These are phyloP conservation scores for Pythium aquatile DNA, from an alignment of 352 stramenopile genomes.

Conservation along the genomic window DNA sequence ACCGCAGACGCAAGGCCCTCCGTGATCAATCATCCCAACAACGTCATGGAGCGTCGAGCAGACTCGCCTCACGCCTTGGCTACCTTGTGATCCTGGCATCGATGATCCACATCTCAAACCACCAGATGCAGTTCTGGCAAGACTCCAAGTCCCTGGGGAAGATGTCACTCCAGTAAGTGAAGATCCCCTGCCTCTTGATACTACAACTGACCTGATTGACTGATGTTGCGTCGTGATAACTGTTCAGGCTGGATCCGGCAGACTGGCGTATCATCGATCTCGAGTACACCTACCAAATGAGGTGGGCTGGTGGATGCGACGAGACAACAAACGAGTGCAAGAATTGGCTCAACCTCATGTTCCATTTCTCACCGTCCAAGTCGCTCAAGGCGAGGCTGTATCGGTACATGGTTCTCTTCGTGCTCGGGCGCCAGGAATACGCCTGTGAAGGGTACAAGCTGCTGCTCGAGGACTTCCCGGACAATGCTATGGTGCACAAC, in stretches of 20 bases:
- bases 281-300: conserved; percentile 3
- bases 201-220: neutral
- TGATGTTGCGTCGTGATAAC: neutral
- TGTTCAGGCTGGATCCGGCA: conserved; percentile 26
- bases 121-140: conserved; percentile 27
- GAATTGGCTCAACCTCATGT: conserved; percentile 14
- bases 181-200: neutral
- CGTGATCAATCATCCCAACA: neutral
- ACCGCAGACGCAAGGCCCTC: neutral
- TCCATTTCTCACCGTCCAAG: conserved; percentile 20
- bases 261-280: conserved; percentile 37
- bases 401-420: conserved; percentile 18
- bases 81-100: neutral
- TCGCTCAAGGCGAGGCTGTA: conserved; percentile 27
- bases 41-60: neutral
- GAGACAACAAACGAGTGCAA: conserved; percentile 6
- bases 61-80: neutral
- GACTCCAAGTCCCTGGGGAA: conserved; percentile 20
- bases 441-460: conserved; percentile 21
- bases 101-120: conserved; percentile 6
- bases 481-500: conserved; percentile 22
- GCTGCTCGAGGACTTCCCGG: conserved; percentile 13
- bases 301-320: conserved; percentile 8
- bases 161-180: conserved; percentile 10
- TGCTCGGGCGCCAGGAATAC: conserved; percentile 15